These are phyloP conservation scores for Irpex rosettiformis DNA, from an alignment of 1,284 basidiomycete species.

Conservation along the genomic window DNA sequence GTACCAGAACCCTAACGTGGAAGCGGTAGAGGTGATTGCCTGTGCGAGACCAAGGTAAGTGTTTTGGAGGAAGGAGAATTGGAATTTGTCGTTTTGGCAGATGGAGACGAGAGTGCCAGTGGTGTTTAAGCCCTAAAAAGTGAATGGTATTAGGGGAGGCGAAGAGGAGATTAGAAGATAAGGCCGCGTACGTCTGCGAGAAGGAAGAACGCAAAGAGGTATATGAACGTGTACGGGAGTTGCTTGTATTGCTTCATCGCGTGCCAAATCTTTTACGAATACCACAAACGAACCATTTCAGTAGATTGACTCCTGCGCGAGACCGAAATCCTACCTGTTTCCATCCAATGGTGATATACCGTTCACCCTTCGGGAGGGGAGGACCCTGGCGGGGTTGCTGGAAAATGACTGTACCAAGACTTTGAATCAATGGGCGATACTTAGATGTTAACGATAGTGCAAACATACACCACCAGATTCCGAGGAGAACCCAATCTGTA, in stretches of 20 bases:
- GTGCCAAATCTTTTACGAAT: constrained; percentile 49
- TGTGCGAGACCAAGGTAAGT: constrained; percentile 77
- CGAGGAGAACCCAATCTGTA: constrained; percentile 61
- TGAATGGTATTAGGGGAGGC: not conserved
- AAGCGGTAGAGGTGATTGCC: constrained; percentile 66
- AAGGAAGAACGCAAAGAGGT: constrained; percentile 73
- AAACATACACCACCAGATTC: constrained; percentile 77
- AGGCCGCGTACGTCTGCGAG: constrained; percentile 66
- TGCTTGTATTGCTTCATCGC: constrained; percentile 68
- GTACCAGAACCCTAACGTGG: constrained; percentile 77
- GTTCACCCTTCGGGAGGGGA: constrained; percentile 65
- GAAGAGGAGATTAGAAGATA: constrained; percentile 8
- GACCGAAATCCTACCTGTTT: constrained; percentile 70
- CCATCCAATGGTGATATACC: constrained; percentile 76
- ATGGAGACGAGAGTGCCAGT: constrained; percentile 74
- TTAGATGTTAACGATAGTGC: not conserved
- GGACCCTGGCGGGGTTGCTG: constrained; percentile 76
- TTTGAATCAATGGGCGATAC: constrained; percentile 1
- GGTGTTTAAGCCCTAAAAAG: constrained; percentile 68
- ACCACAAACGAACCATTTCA: too few species aligned
- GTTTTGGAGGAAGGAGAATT: constrained; percentile 70
- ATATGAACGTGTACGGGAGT: constrained; percentile 74
- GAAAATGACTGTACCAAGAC: constrained; percentile 55
- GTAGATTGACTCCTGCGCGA: too few species aligned
- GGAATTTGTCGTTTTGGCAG: constrained; percentile 75